Evolutionary conservation across 345 rosid species (phyloP).

Genomic region (Moricandia moricandioides): DNA sequence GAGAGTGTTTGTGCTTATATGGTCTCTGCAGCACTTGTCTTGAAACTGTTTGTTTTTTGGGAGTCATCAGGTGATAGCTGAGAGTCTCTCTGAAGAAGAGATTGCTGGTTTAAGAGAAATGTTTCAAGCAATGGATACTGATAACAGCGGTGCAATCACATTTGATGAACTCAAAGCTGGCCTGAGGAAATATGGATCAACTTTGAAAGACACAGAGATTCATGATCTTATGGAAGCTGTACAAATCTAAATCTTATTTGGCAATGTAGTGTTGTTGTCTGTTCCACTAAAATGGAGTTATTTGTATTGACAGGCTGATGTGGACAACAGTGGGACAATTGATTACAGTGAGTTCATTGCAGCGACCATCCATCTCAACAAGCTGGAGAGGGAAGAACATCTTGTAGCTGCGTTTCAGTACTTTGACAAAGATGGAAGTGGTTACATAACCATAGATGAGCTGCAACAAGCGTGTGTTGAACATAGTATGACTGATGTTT

Average conservation of each 20-base stretch:
- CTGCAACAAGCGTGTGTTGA: slow-evolving; percentile 95
- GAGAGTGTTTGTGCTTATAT: slow-evolving; percentile 12
- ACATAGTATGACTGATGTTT: slow-evolving; percentile 88
- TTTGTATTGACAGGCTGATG: slow-evolving; percentile 95
- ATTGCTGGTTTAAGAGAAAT: slow-evolving; percentile 95
- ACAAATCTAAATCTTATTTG: slow-evolving; percentile 12
- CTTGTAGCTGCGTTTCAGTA: slow-evolving; percentile 90
- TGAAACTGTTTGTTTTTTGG: background rate
- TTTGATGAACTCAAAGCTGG: slow-evolving; percentile 99
- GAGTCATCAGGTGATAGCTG: slow-evolving; percentile 77
- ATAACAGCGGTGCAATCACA: slow-evolving; percentile 94
- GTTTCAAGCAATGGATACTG: slow-evolving; percentile 93
- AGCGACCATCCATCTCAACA: slow-evolving; percentile 95
- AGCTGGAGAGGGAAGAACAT: slow-evolving; percentile 94
- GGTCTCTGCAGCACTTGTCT: slow-evolving; percentile 2
- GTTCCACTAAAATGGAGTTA: background rate
- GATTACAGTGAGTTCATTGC: slow-evolving; percentile 98
- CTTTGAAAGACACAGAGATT: slow-evolving; percentile 87
- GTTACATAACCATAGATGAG: slow-evolving; percentile 95
- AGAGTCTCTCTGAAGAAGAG: slow-evolving; percentile 98
- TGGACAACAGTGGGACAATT: slow-evolving; percentile 96
- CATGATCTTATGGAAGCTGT: slow-evolving; percentile 99
- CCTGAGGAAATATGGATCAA: slow-evolving; percentile 83
- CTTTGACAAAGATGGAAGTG: slow-evolving; percentile 96
- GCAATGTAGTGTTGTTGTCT: background rate